Percentiles rank a stretch among this genome's conserved stretches.
phyloP scores from a whole-genome alignment of 106 monocot species.

The Gastrodia elata region DNA sequence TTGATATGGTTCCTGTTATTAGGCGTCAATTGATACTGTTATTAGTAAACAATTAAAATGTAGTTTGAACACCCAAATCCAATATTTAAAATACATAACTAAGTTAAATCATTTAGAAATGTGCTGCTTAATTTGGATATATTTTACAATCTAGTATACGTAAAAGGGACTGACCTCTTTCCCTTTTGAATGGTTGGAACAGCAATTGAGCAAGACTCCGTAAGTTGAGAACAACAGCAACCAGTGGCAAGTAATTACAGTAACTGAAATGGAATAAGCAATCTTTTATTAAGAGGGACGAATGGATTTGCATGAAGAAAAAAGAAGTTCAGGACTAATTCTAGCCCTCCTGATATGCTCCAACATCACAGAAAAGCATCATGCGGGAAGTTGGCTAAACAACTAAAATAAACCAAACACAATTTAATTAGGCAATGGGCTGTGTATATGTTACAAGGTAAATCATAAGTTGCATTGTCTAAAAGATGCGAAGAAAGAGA shows the following conservation, averaged over 20 bases:
- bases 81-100: background rate
- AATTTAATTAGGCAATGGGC: background rate
- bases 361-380: background rate
- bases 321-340: background rate
- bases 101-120: background rate
- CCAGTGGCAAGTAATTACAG: constrained; percentile 5
- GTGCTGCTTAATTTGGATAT: background rate
- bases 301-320: background rate
- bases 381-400: background rate
- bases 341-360: background rate
- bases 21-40: too few relatives aligned
- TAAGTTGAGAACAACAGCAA: constrained; percentile 8
- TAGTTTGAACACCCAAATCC: background rate
- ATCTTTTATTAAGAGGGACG: constrained; percentile 1
- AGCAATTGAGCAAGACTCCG: background rate
- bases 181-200: constrained; percentile 6
- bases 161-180: constrained; percentile 7
- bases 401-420: background rate
- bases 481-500: background rate
- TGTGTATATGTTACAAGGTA: background rate
- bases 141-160: background rate
- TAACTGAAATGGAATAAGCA: constrained; percentile 12
- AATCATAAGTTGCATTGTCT: background rate
- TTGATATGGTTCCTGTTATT: too few relatives aligned
- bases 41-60: background rate